These are phyloP conservation scores for Hippophae rhamnoides DNA, from an alignment of 306 rosid species.

Conservation along the genomic window DNA sequence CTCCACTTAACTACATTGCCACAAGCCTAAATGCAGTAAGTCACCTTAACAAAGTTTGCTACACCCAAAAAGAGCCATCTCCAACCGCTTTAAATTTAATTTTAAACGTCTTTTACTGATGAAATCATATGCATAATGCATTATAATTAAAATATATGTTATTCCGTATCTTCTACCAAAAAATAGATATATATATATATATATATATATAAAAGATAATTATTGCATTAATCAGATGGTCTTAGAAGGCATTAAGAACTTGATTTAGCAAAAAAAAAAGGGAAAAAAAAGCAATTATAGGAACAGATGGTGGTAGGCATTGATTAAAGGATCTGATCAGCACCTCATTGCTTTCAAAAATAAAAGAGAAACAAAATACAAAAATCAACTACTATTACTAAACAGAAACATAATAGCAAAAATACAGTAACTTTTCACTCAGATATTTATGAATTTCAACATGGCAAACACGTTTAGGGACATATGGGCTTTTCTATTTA, in stretches of 20 bases:
- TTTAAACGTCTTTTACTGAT: neutral
- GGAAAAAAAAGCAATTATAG: no score
- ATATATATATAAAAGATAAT: no score
- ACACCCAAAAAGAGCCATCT: neutral
- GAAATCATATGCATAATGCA: neutral
- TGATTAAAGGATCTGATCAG: no score
- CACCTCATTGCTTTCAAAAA: no score
- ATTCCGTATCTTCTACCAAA: neutral
- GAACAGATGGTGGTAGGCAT: no score
- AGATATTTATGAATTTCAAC: no score
- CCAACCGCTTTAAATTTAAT: neutral
- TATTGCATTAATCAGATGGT: neutral
- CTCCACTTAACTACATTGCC: constrained; percentile 4
- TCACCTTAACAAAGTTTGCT: constrained; percentile 13
- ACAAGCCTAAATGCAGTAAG: constrained; percentile 12
- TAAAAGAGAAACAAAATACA: no score
- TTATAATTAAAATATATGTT: neutral
- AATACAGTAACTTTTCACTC: no score
- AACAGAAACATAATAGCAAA: no score
- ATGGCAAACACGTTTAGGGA: neutral
- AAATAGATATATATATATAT: neutral
- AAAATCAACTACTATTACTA: no score
- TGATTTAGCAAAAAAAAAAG: neutral
- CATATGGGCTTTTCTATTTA: neutral
- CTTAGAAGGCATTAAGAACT: neutral